phyloP scores from a whole-genome alignment of 805 yeast species.

The Suhomyces canberraensis region DNA sequence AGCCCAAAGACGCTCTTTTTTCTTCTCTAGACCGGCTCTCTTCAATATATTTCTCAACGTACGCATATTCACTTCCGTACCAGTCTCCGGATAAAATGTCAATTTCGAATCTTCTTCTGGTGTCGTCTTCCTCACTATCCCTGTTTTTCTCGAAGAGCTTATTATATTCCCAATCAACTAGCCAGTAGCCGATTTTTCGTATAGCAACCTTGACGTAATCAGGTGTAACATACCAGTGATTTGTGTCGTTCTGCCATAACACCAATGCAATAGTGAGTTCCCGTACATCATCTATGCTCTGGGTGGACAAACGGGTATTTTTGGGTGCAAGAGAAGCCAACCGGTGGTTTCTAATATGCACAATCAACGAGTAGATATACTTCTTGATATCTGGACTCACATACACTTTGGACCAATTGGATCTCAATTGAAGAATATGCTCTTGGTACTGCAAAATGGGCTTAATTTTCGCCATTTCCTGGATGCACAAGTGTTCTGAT shows the following conservation, averaged over 20 bases:
- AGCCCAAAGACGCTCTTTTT: slow-evolving; percentile 29
- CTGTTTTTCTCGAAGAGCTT: slow-evolving; percentile 7
- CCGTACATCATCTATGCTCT: slow-evolving; percentile 27
- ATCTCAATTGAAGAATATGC: not conserved
- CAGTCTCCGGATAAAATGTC: slow-evolving; percentile 40
- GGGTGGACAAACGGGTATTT: slow-evolving; percentile 31
- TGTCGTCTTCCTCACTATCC: slow-evolving; percentile 6
- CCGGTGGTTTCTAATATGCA: slow-evolving; percentile 37
- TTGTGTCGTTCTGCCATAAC: slow-evolving; percentile 14
- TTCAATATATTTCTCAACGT: slow-evolving; percentile 27
- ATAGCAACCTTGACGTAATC: slow-evolving; percentile 36
- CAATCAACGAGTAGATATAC: slow-evolving; percentile 36
- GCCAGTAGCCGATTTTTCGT: slow-evolving; percentile 41
- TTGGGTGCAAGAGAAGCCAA: slow-evolving; percentile 37
- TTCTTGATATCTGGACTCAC: slow-evolving; percentile 34
- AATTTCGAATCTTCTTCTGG: slow-evolving; percentile 22
- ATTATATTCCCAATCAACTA: slow-evolving; percentile 41
- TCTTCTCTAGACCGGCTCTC: slow-evolving; percentile 17
- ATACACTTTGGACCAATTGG: slow-evolving; percentile 15
- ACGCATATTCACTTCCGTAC: slow-evolving; percentile 41
- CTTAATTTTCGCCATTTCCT: slow-evolving; percentile 1
- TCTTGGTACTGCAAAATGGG: slow-evolving; percentile 2
- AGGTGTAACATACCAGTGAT: slow-evolving; percentile 31
- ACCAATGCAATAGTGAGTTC: slow-evolving; percentile 27
- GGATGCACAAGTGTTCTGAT: slow-evolving; percentile 5